Base-by-base conservation (phyloP, 2,329 filamentous ascomycete species). In the Alternaria solani region DNA sequence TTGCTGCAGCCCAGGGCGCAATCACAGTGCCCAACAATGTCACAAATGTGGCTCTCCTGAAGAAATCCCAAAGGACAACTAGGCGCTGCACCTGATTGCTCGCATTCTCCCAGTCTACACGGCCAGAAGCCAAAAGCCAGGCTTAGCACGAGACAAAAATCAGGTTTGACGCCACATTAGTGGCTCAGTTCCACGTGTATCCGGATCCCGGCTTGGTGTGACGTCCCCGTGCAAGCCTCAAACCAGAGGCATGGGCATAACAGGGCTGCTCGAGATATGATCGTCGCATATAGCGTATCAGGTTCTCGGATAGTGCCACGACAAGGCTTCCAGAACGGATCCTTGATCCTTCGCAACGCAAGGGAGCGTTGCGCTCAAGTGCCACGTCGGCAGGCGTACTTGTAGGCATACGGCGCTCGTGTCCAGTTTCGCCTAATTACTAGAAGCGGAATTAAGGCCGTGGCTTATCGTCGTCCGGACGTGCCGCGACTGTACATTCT, bases 131-230 rank as follows among this genome's bases (percentile, higher is more conserved):
- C 63, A 62, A 57, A 46, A 34, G 28, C 32, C 42, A 51, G 39
- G 38, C 30, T 49, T 36, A 38, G 46, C 39, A 53, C 11, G n/a
- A 32, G 20, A 25, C 9, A 54, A 30, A 62, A 65, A 57, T 59
- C 57, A 55, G 64, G 61, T 71, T 61, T 46, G 47, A 57, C 63
- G 65, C 62, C 59, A 66, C 61, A 43, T 66, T 61, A 63, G 68
- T 72, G 68, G 66, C 63, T 67, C 43, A 58, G 44, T 55, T 32
- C 57, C 64, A 67, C 60, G 59, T 68, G 58, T 32, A 51, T 57
- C 51, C 52, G 54, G 44, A 26, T 25, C 43, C 23, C 46, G 32
- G 38, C 55, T 36, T 39, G 38, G 20, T 55, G 60, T 65, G 61
- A 68, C 63, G 61, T 66, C 46, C 57, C 43, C 55, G 32, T 54